Conservation (phyloP, 208 protist genomes). For the Trypanosoma congolense region DNA sequence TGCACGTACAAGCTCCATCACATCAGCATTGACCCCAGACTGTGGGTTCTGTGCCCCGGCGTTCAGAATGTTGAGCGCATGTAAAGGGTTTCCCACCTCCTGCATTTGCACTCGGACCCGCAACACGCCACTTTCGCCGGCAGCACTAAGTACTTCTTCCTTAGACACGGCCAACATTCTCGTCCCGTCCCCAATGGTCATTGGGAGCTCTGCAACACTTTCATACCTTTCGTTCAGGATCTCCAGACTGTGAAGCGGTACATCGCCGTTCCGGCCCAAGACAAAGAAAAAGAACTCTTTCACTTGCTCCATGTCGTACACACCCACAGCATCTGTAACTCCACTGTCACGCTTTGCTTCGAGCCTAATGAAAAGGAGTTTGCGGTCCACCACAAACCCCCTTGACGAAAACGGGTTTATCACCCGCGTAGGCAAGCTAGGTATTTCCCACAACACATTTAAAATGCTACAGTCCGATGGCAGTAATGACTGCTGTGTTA, state of each 20-base stretch:
- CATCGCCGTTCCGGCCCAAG: constrained; percentile 55
- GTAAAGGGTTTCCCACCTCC: constrained; percentile 49
- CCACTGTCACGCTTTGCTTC: constrained; percentile 44
- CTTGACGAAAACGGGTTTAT: constrained; percentile 69
- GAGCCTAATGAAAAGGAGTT: constrained; percentile 38
- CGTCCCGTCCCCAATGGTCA: constrained; percentile 31
- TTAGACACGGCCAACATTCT: constrained; percentile 49
- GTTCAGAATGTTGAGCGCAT: constrained; percentile 40
- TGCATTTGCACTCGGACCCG: constrained; percentile 40
- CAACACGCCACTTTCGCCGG: constrained; percentile 31
- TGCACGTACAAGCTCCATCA: constrained; percentile 6
- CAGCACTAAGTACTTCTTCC: constrained; percentile 27
- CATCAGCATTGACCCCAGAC: not conserved
- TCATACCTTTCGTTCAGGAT: constrained; percentile 39
- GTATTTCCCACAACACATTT: constrained; percentile 61
- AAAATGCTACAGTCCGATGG: constrained; percentile 22
- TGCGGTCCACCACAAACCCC: constrained; percentile 50
- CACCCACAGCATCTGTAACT: constrained; percentile 22
- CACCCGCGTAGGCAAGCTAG: constrained; percentile 50
- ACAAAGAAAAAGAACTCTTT: constrained; percentile 62
- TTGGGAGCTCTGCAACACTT: constrained; percentile 32
- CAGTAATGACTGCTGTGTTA: constrained; percentile 17
- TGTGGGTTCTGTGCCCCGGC: not conserved
- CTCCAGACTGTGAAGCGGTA: constrained; percentile 74
- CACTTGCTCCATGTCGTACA: constrained; percentile 34